Conservation (phyloP, 2,329 filamentous ascomycete genomes). For the Aspergillus vadensis region DNA sequence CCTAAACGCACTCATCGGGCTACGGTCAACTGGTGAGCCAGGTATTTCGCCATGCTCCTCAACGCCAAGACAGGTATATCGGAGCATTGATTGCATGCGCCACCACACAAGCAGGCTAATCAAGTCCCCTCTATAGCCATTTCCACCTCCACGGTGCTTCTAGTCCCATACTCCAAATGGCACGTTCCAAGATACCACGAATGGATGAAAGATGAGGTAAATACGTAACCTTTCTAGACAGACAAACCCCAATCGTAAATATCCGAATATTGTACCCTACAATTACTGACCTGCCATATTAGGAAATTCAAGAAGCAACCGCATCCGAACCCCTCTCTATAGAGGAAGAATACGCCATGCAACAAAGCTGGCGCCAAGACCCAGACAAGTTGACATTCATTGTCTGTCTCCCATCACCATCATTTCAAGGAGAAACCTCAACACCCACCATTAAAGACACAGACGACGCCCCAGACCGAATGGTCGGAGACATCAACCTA, state of each 20-base stretch:
- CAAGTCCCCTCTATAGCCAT: conserved; percentile 56
- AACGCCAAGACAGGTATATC: conserved; percentile 38
- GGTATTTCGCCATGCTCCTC: conserved; percentile 31
- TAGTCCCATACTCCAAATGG: conserved; percentile 80
- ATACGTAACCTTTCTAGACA: conserved; percentile 5
- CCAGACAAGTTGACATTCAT: conserved; percentile 93
- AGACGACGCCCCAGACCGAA: conserved; percentile 57
- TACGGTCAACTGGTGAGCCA: not conserved
- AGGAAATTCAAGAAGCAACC: conserved; percentile 76
- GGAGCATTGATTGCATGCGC: not conserved
- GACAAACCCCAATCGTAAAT: not conserved
- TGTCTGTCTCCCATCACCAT: conserved; percentile 60
- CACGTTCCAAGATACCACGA: conserved; percentile 82
- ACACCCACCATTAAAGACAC: conserved; percentile 32
- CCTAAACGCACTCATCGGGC: not conserved
- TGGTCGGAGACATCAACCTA: conserved; percentile 78
- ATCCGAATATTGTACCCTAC: conserved; percentile 10
- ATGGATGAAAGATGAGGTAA: conserved; percentile 85
- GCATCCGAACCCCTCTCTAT: conserved; percentile 83
- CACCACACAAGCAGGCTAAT: not conserved
- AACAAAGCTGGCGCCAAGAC: conserved; percentile 79
- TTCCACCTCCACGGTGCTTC: conserved; percentile 64
- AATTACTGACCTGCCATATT: not conserved
- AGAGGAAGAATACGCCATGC: conserved; percentile 85
- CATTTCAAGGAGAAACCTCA: no score